phyloP scores from a whole-genome alignment of 257 asterid genomes.

The Solanum arcanum region DNA sequence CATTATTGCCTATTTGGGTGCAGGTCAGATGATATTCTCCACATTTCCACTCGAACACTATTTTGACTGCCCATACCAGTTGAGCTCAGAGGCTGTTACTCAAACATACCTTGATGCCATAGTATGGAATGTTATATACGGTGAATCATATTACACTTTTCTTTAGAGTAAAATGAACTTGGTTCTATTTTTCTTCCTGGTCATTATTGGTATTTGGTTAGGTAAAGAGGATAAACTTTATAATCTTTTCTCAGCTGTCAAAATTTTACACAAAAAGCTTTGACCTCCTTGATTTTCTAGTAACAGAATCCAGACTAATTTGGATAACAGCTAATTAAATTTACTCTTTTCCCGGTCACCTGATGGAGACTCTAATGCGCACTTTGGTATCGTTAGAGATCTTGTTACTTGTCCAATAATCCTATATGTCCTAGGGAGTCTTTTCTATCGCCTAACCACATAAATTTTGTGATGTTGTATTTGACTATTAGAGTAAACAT shows the following conservation, averaged over 20 bases:
- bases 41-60: slow-evolving; percentile 87
- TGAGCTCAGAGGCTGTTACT: slow-evolving; percentile 74
- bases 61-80: slow-evolving; percentile 86
- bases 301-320: not conserved
- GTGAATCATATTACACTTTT: not conserved
- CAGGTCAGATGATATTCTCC: slow-evolving; percentile 61
- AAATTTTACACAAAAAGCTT: not conserved
- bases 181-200: not conserved
- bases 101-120: slow-evolving; percentile 86
- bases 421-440: not conserved
- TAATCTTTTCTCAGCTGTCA: not conserved
- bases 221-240: not conserved
- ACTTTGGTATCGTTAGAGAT: not conserved
- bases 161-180: not conserved
- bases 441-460: not conserved
- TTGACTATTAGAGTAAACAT: not conserved
- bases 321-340: not conserved
- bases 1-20: not conserved
- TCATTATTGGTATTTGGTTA: not conserved
- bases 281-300: not conserved
- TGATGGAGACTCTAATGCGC: not conserved
- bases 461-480: not conserved
- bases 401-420: not conserved
- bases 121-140: slow-evolving; percentile 26
- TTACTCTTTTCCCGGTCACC: not conserved